phyloP scores from a whole-genome alignment of 352 stramenopile species.

The Phytophthora gonapodyides region DNA sequence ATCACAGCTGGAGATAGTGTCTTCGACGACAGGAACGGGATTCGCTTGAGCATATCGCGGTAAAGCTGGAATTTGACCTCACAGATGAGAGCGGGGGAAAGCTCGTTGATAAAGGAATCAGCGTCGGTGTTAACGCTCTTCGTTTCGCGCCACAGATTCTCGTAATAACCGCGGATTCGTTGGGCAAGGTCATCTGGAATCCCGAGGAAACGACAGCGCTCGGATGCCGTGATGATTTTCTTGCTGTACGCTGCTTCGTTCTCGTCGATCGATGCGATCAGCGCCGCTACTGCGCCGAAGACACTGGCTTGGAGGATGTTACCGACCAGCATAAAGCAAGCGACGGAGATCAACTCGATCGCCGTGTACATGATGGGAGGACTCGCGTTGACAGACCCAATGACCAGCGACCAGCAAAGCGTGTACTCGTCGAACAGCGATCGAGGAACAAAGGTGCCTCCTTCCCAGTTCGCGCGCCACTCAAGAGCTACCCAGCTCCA shows the following conservation, averaged over 20 bases:
- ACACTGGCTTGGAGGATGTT: constrained; percentile 66
- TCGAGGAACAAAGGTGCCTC: constrained; percentile 18
- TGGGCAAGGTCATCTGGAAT: constrained; percentile 50
- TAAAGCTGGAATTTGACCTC: constrained; percentile 79
- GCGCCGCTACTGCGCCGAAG: constrained; percentile 55
- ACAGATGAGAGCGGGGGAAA: constrained; percentile 64
- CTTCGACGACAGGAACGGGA: constrained; percentile 62
- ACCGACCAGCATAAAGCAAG: constrained; percentile 61
- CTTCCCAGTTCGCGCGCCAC: constrained; percentile 40
- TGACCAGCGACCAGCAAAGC: constrained; percentile 52
- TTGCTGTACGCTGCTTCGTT: constrained; percentile 61
- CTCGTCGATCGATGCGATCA: constrained; percentile 66
- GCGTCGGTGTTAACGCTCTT: constrained; percentile 55
- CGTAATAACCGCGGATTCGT: constrained; percentile 60
- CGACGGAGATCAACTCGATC: constrained; percentile 50
- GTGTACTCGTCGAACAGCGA: constrained; percentile 41
- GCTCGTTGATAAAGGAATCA: constrained; percentile 70
- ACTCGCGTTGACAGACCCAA: constrained; percentile 62
- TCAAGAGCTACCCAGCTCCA: constrained; percentile 53
- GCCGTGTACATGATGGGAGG: constrained; percentile 51
- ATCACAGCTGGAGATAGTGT: constrained; percentile 63
- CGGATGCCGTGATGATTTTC: constrained; percentile 59
- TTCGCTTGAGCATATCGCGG: constrained; percentile 70
- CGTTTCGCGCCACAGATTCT: constrained; percentile 64
- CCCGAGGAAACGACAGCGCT: constrained; percentile 61